Conservation (phyloP, 176 grass and related monocot genomes). For the Hordeum vulgare region MorexV3_pseudomolecules_assembly NC_058518.1:460454837-460455336, state of each 20-base stretch:
- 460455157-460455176: neutral
- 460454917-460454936: constrained; percentile 24
- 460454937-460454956: neutral
- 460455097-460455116: constrained; percentile 67
- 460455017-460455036: neutral
- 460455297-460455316: neutral
- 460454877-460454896: neutral
- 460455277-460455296: neutral
- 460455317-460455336: neutral
- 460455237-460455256: neutral
- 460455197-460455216: neutral
- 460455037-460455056: neutral
- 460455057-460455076: neutral
- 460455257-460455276: neutral
- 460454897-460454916: neutral
- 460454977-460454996: constrained; percentile 20
- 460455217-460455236: neutral
- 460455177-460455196: neutral
- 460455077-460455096: constrained; percentile 41
- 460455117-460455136: neutral
- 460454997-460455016: constrained; percentile 19
- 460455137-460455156: neutral
- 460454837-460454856: neutral
- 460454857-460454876: neutral
- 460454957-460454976: constrained; percentile 20